Conservation (phyloP, 768 basidiomycete species). For the Mycena latifolia region DNA sequence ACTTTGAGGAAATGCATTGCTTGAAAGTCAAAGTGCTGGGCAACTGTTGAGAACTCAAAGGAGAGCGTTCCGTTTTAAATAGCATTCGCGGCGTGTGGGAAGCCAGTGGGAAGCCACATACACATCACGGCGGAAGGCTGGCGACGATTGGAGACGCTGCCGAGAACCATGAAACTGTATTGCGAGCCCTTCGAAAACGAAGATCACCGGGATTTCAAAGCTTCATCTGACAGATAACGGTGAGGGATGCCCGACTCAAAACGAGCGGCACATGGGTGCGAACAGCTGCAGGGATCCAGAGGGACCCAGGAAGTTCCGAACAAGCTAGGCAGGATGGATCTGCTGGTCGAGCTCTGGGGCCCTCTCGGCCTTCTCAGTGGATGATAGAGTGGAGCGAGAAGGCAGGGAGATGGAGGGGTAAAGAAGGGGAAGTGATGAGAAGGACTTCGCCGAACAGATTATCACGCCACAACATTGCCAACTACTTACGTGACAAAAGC, state of each 20-base stretch:
- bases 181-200: neutral
- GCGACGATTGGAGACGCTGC: neutral
- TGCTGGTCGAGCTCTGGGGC: neutral
- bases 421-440: neutral
- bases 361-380: neutral
- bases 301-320: too few species aligned
- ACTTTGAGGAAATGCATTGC: slow-evolving; percentile 27
- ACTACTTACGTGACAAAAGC: slow-evolving; percentile 37
- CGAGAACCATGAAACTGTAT: neutral
- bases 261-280: neutral
- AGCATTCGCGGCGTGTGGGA: neutral
- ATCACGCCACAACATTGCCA: slow-evolving; percentile 8
- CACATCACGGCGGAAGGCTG: neutral
- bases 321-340: too few species aligned
- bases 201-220: neutral
- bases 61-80: neutral
- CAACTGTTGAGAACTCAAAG: neutral
- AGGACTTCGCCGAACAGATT: neutral
- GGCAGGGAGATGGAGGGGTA: neutral
- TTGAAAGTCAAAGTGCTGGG: neutral
- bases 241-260: slow-evolving; percentile 6
- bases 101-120: too few species aligned
- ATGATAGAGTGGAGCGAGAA: slow-evolving; percentile 13
- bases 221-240: slow-evolving; percentile 1
- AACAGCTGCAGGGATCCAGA: too few species aligned